These are phyloP conservation scores for Eutrema heterophyllum DNA, from an alignment of 345 rosid genomes.

Conservation along the genomic window DNA sequence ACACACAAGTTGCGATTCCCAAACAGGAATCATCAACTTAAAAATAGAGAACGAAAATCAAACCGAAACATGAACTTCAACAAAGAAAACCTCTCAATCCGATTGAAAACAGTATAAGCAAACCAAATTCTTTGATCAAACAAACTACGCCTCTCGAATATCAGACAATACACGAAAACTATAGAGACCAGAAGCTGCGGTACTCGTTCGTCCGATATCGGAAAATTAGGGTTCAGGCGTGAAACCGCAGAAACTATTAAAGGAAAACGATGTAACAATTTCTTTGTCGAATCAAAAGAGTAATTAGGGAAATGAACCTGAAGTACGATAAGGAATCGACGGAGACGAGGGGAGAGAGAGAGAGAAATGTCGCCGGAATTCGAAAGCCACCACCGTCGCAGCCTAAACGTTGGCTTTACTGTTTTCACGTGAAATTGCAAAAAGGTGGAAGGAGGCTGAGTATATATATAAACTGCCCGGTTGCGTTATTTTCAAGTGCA, in stretches of 20 bases:
- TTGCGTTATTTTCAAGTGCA: constrained; percentile 19
- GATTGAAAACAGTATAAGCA: not conserved
- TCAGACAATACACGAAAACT: not conserved
- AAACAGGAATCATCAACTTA: not conserved
- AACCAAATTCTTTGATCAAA: too few species aligned
- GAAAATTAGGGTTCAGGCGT: constrained; percentile 13
- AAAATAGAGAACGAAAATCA: not conserved
- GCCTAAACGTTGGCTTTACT: not conserved
- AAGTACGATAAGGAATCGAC: not conserved
- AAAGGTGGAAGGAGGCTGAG: not conserved
- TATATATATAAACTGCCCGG: not conserved
- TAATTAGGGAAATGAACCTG: not conserved
- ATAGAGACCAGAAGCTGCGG: not conserved
- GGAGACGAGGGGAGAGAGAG: not conserved
- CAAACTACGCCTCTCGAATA: not conserved
- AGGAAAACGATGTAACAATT: not conserved
- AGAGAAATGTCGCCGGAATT: constrained; percentile 6
- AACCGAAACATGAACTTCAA: not conserved
- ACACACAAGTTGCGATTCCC: not conserved
- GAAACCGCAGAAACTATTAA: not conserved
- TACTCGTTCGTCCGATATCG: not conserved
- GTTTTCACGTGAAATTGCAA: not conserved
- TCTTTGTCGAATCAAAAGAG: not conserved
- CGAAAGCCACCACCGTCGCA: not conserved
- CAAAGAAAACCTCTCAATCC: not conserved